Base-by-base conservation (phyloP, 2,329 filamentous ascomycete species). In the Fusarium sp. region DNA sequence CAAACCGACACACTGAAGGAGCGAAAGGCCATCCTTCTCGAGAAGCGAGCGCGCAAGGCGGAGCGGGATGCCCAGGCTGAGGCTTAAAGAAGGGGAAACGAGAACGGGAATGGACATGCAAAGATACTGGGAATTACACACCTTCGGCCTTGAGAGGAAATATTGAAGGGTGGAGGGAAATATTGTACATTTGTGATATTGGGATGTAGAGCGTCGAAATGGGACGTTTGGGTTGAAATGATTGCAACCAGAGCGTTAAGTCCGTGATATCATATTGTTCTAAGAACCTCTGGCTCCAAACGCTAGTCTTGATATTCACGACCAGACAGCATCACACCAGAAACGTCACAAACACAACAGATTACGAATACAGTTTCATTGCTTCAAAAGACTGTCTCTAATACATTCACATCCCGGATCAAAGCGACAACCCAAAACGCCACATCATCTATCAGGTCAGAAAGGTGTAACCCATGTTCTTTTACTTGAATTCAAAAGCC, bases 21-120 rank as follows among this genome's bases (percentile, higher is more conserved):
- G 77, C 90, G 94, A 77, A 94, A 94, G 84, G 86, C 92, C 72
- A 81, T 85, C 57, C 86, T 99, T 71, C 83, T 98, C 61, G 94
- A 97, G 84, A 98, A 98, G 90, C 87, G 96, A 79, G 90, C 90
- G 79, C 86, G 93, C 81, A 90, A 81, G 77, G 81, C 79, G 33
- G 74, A 78, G 75, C 73, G 80, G 78, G 75, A 81, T 58, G 77
- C 74, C 7, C 67, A 63, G 56, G 49, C 68, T 30, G 76, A 77
- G 63, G 76, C 76, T 55, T 72, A 59, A 30, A 62, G 57, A 40
- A 13, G 40, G 65, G 28, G 28, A 23, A 28, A 44, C 18, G 30
- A 18, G 23, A 41, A 57, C 7, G 10, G 36, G 20, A 53, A 54
- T 42, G 55, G 38, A 46, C 57, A 66, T 52, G 34, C 46, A 50